A percentile compares a stretch with the other conserved stretches of the same genome.
These are phyloP conservation scores for Trichoderma afroharzianum DNA, from an alignment of 2,329 filamentous ascomycete genomes.

Conservation along the genomic window DNA sequence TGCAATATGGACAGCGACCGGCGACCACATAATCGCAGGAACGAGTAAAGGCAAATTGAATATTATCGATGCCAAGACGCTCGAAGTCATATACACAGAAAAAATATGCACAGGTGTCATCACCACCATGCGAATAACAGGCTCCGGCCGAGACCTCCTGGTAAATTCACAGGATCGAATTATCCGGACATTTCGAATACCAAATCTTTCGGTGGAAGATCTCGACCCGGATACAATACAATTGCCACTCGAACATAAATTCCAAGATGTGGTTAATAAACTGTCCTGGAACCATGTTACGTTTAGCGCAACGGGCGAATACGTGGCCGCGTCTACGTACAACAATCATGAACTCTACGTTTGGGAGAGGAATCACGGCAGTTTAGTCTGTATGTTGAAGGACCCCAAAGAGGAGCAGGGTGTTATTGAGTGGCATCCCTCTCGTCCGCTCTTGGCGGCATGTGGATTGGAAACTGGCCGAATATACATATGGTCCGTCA, in stretches of 20 bases:
- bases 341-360: constrained; percentile 99
- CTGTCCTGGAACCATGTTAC: constrained; percentile 96
- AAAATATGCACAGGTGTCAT: constrained; percentile 85
- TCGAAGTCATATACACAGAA: constrained; percentile 82
- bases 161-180: constrained; percentile 94
- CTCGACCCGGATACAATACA: constrained; percentile 83
- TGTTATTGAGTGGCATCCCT: constrained; percentile 95
- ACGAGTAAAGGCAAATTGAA: constrained; percentile 97
- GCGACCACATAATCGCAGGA: constrained; percentile 84
- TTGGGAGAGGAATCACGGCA: constrained; percentile 92
- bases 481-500: constrained; percentile 94
- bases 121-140: constrained; percentile 77
- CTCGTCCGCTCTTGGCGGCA: constrained; percentile 79
- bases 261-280: constrained; percentile 94
- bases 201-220: constrained; percentile 65
- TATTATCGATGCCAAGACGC: constrained; percentile 80
- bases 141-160: constrained; percentile 79
- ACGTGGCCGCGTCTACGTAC: constrained; percentile 92
- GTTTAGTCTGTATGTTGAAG: constrained; percentile 93
- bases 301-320: constrained; percentile 91
- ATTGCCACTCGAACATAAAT: constrained; percentile 92
- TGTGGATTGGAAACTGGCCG: constrained; percentile 89
- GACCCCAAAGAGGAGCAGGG: constrained; percentile 95
- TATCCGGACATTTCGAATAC: constrained; percentile 86
- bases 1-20: constrained; percentile 79